These are phyloP conservation scores for Boletus mariae DNA, from an alignment of 1,284 basidiomycete species.

Conservation along the genomic window DNA sequence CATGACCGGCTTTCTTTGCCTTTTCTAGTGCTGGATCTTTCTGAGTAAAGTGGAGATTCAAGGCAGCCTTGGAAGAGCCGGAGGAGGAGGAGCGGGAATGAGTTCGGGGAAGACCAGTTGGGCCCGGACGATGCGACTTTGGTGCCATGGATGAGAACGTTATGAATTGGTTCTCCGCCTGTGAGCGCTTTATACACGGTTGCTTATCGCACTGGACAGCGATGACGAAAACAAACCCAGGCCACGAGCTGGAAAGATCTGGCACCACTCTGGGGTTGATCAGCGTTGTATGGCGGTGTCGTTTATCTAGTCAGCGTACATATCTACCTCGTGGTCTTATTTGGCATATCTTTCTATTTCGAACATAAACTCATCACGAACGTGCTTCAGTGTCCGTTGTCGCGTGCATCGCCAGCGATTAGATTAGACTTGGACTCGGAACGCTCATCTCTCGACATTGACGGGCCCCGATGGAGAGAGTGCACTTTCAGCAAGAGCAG, in stretches of 20 bases:
- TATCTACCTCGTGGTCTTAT: neutral
- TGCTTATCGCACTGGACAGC: constrained; percentile 1
- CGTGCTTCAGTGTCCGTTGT: neutral
- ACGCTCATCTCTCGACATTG: neutral
- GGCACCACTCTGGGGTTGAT: constrained; percentile 8
- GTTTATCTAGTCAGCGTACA: neutral
- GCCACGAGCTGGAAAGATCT: neutral
- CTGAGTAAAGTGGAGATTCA: constrained; percentile 66
- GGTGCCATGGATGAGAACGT: constrained; percentile 42
- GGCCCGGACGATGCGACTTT: constrained; percentile 41
- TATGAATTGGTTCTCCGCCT: constrained; percentile 34
- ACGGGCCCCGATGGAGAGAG: constrained; percentile 72
- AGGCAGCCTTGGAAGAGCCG: constrained; percentile 48
- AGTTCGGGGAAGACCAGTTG: constrained; percentile 45
- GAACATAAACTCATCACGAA: neutral
- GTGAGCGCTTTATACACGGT: constrained; percentile 18
- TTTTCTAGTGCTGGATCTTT: constrained; percentile 52
- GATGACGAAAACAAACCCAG: neutral
- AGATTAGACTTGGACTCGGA: constrained; percentile 10
- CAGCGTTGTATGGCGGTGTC: constrained; percentile 6
- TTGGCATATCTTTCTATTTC: neutral
- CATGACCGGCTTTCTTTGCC: constrained; percentile 47
- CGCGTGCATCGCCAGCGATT: constrained; percentile 6
- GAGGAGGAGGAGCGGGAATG: constrained; percentile 62
- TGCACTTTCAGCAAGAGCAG: constrained; percentile 93